Conservation (phyloP, 148 eudicot genomes). For the Heliamphora exappendiculata region DNA sequence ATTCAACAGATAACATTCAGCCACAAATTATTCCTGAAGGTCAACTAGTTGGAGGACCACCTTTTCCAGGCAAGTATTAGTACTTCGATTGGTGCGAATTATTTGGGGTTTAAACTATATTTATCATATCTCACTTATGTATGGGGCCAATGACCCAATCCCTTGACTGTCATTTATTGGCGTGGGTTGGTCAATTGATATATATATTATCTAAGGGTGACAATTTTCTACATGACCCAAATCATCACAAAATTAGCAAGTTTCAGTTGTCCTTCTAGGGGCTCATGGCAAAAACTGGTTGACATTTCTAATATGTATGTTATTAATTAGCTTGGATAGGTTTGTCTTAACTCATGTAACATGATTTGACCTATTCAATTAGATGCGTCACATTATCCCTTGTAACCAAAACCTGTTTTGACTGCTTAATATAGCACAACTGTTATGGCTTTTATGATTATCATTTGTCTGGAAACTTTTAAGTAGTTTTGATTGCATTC, state of each 20-base stretch:
- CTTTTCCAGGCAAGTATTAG: slow-evolving; percentile 34
- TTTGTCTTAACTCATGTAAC: neutral
- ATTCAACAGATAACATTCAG: slow-evolving; percentile 20
- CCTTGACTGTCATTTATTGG: neutral
- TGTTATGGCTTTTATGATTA: too few species aligned
- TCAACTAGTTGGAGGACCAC: slow-evolving; percentile 20
- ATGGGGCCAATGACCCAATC: neutral
- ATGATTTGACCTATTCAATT: too few species aligned
- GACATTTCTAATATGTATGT: neutral
- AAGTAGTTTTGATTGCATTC: too few species aligned
- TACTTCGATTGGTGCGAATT: neutral
- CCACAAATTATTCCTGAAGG: slow-evolving; percentile 1
- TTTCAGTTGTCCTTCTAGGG: neutral
- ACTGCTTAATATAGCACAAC: too few species aligned
- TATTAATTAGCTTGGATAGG: neutral
- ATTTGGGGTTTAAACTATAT: neutral
- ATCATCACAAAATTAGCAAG: too few species aligned
- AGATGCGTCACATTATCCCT: too few species aligned
- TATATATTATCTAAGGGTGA: neutral
- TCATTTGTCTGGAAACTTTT: too few species aligned
- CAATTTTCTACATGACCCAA: neutral
- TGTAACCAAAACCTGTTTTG: too few species aligned
- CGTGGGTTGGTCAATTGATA: neutral
- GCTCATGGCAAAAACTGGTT: neutral
- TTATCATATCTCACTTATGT: neutral